A percentile compares a stretch with the other conserved stretches of the same genome.
These are phyloP conservation scores for Botrytis aclada DNA, from an alignment of 2,329 filamentous ascomycete species.

Conservation along the genomic window DNA sequence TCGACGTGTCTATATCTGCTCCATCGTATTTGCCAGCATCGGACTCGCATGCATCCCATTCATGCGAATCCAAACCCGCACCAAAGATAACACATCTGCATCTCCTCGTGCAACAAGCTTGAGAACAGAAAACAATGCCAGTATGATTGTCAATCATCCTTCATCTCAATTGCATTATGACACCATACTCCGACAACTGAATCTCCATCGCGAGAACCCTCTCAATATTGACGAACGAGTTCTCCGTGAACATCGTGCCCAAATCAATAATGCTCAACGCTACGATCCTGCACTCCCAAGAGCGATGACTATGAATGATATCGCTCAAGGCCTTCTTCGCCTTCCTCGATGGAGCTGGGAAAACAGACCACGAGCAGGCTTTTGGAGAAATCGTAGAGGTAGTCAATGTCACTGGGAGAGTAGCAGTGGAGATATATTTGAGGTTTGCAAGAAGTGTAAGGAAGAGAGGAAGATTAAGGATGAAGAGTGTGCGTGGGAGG, in stretches of 20 bases:
- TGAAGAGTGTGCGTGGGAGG: neutral
- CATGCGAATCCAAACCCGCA: constrained; percentile 46
- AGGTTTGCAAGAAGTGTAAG: constrained; percentile 27
- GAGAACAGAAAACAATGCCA: neutral
- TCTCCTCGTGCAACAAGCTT: neutral
- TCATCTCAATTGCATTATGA: neutral
- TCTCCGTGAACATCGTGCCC: constrained; percentile 11
- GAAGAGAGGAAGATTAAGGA: constrained; percentile 24
- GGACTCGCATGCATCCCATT: constrained; percentile 50
- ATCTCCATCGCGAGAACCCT: neutral
- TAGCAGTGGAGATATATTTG: constrained; percentile 22
- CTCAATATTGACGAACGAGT: neutral
- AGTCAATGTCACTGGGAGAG: constrained; percentile 14
- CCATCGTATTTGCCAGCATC: constrained; percentile 43
- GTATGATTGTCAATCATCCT: neutral
- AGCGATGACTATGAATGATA: constrained; percentile 8
- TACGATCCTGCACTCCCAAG: neutral
- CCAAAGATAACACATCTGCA: neutral
- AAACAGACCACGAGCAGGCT: neutral
- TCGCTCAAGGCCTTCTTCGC: constrained; percentile 18
- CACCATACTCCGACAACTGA: neutral
- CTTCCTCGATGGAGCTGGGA: constrained; percentile 32
- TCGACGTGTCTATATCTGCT: constrained; percentile 50
- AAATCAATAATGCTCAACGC: neutral
- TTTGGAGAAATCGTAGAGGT: constrained; percentile 1